Evolutionary conservation across 495 filamentous ascomycete species (phyloP), one percentile per base, ranked within the genome.

Genomic region (Cercophora newfieldiana): DNA sequence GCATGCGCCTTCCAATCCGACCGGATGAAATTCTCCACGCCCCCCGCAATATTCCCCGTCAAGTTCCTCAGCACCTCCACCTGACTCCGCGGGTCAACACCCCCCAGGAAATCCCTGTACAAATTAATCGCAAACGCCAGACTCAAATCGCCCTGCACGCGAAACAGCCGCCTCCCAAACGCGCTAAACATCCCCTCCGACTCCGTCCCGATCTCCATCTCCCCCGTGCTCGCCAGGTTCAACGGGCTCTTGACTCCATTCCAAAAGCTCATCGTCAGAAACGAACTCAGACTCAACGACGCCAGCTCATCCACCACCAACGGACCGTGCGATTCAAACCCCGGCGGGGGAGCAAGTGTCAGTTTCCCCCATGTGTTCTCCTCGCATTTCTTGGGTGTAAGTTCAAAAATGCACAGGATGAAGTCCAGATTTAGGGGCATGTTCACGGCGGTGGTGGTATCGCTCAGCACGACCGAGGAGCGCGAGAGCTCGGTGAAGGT

Each of bases 81-180:
- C 54, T 57, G 54, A 19, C 16, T 31, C 7, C 28, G 2, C 6
- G 24, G 24, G 22, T 57, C 54, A 12, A 57, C 54, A 8, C 22
- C 54, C 18, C 54, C 54, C 3, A n/a, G 19, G 16, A 57, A 57
- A 18, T 57, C 54, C 4, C 54, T 6, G 54, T 57, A 57, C 54
- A 57, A 29, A n/a, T 57, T 57, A 25, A 57, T 57, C 7, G 54
- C 54, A 57, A 57, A 57, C 24, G 54, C 54, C 18, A 57, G 16
- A 25, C 54, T 57, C 24, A 57, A n/a, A 30, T 57, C 54, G 1
- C 54, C 54, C 28, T 57, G 54, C 24, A 57, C 28, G 19, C 54
- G 54, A 57, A 57, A 57, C 6, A 57, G 19, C 54, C 19, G 28
- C 24, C 54, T 4, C 18, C 54, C 54, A 22, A 57, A 26, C 24